These are phyloP conservation scores for Babesia caballi DNA, from an alignment of 169 alveolate species.

Conservation along the genomic window DNA sequence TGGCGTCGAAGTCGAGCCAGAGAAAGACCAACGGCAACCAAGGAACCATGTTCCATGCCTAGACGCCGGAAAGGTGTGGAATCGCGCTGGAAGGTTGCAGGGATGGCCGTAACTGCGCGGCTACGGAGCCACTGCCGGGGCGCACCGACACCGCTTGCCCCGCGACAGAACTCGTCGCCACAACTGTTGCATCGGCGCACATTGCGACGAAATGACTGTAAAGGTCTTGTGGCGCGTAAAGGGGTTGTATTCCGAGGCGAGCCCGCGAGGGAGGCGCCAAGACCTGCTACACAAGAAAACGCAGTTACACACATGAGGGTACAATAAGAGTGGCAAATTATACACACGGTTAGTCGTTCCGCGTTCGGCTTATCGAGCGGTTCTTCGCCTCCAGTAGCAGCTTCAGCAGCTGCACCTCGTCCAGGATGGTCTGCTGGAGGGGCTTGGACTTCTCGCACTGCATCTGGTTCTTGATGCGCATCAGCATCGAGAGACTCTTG, in stretches of 20 bases:
- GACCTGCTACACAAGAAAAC: background rate
- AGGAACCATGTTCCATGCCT: background rate
- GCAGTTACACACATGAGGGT: background rate
- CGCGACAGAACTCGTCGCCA: background rate
- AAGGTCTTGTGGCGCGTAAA: background rate
- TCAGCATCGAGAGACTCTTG: conserved; percentile 43
- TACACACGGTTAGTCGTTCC: background rate
- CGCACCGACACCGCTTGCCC: background rate
- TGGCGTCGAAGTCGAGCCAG: background rate
- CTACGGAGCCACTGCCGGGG: background rate
- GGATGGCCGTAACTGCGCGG: too few species aligned
- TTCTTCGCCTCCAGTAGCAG: conserved; percentile 59
- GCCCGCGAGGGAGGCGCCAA: background rate
- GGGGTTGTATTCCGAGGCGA: too few species aligned
- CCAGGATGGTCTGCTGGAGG: conserved; percentile 44
- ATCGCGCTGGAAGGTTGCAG: background rate
- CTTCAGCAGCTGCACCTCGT: conserved; percentile 61
- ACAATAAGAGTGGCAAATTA: too few species aligned
- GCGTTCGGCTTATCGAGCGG: conserved; percentile 23
- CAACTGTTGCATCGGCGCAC: background rate
- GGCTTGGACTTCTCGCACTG: conserved; percentile 49
- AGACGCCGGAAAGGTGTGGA: background rate
- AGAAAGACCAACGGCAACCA: background rate
- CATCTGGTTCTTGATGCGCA: conserved; percentile 57
- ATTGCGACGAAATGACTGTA: background rate